Evolutionary conservation across 345 rosid species (phyloP).

Genomic region (Salix koriyanagi): DNA sequence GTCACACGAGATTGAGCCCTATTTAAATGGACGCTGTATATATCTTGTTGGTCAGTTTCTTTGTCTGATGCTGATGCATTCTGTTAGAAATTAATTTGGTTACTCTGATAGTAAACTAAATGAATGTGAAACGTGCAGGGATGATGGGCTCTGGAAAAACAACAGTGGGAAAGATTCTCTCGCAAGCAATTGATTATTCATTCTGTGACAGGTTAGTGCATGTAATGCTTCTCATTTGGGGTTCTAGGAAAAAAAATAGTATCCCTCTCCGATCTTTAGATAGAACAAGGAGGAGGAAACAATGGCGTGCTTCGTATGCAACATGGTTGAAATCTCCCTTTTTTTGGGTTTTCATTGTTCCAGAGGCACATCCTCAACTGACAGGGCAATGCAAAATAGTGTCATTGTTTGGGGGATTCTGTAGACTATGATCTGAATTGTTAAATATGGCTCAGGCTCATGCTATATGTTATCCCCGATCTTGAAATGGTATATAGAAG

Average conservation of each 20-base stretch:
- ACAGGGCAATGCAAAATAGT: background rate
- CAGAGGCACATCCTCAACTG: background rate
- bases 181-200: conserved; percentile 63
- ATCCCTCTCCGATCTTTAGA: background rate
- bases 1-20: conserved; percentile 66
- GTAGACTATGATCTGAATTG: background rate
- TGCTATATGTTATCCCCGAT: background rate
- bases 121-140: conserved; percentile 39
- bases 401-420: background rate
- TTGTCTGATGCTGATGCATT: conserved; percentile 8
- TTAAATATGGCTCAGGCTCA: background rate
- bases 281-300: background rate
- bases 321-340: background rate
- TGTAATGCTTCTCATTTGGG: background rate
- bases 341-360: background rate
- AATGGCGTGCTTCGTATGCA: background rate
- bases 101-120: conserved; percentile 4
- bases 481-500: background rate
- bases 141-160: conserved; percentile 99
- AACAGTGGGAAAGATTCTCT: conserved; percentile 76
- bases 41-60: conserved; percentile 89
- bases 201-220: conserved; percentile 75
- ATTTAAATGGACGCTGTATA: conserved; percentile 68
- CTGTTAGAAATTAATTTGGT: conserved; percentile 7
- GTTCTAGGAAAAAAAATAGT: background rate